Base-by-base conservation (phyloP, 176 grass and related monocot species). In the Oryza meyeriana region DNA sequence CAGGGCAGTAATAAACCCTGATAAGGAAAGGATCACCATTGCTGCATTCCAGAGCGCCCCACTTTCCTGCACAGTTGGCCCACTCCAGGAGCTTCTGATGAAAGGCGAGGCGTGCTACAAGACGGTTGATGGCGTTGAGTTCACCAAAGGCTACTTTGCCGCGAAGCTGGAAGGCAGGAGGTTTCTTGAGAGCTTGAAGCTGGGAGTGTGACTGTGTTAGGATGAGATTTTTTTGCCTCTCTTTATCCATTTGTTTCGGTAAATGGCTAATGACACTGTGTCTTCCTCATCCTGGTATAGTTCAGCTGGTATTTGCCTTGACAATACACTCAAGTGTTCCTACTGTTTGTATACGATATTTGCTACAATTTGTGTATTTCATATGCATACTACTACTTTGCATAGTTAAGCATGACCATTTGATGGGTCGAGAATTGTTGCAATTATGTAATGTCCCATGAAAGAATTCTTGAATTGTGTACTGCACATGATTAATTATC, bases 171-270 rank as follows among this genome's bases (percentile, higher is more conserved):
- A 89, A 76, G 91, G 84, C 29, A 87, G 84, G 71, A 87, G 72
- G 18, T 93, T 87, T 66, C 42, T 89, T 76, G 84, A 93, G 75
- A 90, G 75, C 47, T 68, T 88, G 67, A 89, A 87, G 87, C 72
- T 86, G 26, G 61, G 30, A 22, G 64, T 40, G 68, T 77, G 71
- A 71, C 7, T 22, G 50, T n/a, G 50, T n/a, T 20, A n/a, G 27
- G 30, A 29, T 45, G 61, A 9, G 26, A 31, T 20, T 58, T 20
- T 76, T 62, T 16, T 62, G 55, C 58, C 58, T 28, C 10, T 12
- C 11, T 31, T 78, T 61, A 42, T 22, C 36, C 50, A 55, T 74
- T 74, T 30, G 48, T 18, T 52, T 50, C 1, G 0, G 5, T 50
- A 5, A 50, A 57, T n/a, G 20, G 50, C 6, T 57, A 57, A 50